Evolutionary conservation across 2,329 filamentous ascomycete genomes (phyloP).

Genomic region (Colletotrichum brevisporum): DNA sequence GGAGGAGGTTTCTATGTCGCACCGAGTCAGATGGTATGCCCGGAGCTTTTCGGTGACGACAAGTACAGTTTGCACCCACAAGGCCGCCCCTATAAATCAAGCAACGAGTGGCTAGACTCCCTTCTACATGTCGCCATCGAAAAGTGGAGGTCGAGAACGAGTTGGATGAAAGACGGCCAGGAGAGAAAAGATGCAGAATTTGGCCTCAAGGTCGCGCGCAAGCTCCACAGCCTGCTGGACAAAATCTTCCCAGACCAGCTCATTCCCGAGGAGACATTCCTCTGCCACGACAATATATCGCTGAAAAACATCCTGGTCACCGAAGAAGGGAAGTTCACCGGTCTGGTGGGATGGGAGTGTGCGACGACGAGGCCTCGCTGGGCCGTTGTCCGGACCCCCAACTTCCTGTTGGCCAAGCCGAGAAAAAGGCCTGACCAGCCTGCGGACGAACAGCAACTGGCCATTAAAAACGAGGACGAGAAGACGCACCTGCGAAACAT

Average conservation of each 20-base stretch:
- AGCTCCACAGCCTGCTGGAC: conserved; percentile 49
- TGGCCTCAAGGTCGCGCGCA: conserved; percentile 44
- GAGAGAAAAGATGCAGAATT: conserved; percentile 50
- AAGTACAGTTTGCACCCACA: too few species aligned
- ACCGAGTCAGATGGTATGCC: too few species aligned
- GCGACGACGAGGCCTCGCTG: conserved; percentile 57
- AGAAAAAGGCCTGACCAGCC: too few species aligned
- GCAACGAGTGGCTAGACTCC: conserved; percentile 54
- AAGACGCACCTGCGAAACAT: conserved; percentile 54
- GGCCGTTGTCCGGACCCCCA: conserved; percentile 50
- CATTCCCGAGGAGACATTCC: too few species aligned
- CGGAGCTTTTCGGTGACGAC: too few species aligned
- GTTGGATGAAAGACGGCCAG: conserved; percentile 46
- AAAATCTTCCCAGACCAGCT: conserved; percentile 53
- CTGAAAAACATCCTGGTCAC: conserved; percentile 58
- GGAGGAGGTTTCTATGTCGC: too few species aligned
- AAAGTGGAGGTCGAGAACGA: conserved; percentile 44
- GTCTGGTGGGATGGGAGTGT: conserved; percentile 59
- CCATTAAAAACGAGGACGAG: too few species aligned
- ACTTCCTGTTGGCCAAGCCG: conserved; percentile 49
- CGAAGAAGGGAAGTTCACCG: conserved; percentile 51
- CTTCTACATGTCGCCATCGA: conserved; percentile 49
- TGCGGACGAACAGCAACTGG: too few species aligned
- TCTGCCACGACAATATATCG: conserved; percentile 56
- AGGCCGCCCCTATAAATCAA: conserved; percentile 51